These are phyloP conservation scores for Heterobasidion irregulare DNA, from an alignment of 1,284 basidiomycete species.

Conservation along the genomic window DNA sequence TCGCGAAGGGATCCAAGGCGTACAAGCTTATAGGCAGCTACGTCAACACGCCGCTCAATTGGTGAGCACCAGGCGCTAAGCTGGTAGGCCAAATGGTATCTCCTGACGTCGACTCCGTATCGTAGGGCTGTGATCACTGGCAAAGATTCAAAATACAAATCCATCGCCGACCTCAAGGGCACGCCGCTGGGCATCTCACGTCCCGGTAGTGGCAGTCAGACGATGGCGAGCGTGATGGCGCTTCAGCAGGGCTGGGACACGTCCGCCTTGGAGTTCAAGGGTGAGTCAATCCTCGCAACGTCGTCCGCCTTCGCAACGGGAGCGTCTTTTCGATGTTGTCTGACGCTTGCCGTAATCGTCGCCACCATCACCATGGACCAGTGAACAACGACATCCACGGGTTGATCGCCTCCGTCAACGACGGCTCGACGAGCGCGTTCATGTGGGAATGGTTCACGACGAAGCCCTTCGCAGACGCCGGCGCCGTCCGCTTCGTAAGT, in stretches of 20 bases:
- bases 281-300: conserved; percentile 26
- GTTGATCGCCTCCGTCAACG: conserved; percentile 87
- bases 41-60: conserved; percentile 82
- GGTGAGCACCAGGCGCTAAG: conserved; percentile 35
- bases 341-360: not conserved
- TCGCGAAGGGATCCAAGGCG: conserved; percentile 78
- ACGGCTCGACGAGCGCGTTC: conserved; percentile 73
- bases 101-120: not conserved
- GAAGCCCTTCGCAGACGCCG: conserved; percentile 82
- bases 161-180: conserved; percentile 70
- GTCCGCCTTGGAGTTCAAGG: conserved; percentile 66
- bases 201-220: conserved; percentile 81
- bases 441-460: conserved; percentile 99
- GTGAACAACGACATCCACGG: conserved; percentile 88
- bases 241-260: conserved; percentile 79
- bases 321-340: no score
- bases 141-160: conserved; percentile 62
- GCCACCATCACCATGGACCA: conserved; percentile 19
- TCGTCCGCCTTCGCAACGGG: no score
- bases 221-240: conserved; percentile 94
- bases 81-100: not conserved
- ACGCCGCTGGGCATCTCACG: conserved; percentile 88
- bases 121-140: conserved; percentile 89
- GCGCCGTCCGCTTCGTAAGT: conserved; percentile 78
- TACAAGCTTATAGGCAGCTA: conserved; percentile 94